phyloP scores from a whole-genome alignment of 1,139 yeast species.

The Sugiyamaella pinicola region DNA sequence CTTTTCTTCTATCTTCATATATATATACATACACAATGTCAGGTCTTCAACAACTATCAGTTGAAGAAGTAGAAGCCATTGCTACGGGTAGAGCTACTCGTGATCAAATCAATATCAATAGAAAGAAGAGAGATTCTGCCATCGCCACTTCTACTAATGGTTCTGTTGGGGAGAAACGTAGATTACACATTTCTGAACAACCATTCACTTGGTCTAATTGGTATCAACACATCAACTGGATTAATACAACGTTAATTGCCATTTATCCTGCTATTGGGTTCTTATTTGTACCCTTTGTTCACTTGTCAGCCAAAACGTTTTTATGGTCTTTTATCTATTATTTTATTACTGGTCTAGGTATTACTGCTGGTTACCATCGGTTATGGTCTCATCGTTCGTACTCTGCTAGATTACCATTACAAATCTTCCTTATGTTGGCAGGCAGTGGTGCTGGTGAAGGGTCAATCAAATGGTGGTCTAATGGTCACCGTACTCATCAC shows the following conservation, averaged over 20 bases:
- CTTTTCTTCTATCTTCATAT: conserved; percentile 1
- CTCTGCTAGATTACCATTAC: conserved; percentile 70
- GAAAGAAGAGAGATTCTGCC: conserved; percentile 40
- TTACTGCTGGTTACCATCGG: conserved; percentile 95
- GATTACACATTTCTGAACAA: conserved; percentile 82
- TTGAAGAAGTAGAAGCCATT: conserved; percentile 76
- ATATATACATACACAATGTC: conserved; percentile 17
- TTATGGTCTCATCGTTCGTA: conserved; percentile 89
- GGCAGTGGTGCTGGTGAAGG: conserved; percentile 98
- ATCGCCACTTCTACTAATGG: neutral
- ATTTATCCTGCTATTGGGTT: conserved; percentile 71
- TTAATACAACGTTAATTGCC: conserved; percentile 77
- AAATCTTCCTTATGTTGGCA: conserved; percentile 72
- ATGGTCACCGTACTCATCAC: conserved; percentile 96
- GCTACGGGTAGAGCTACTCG: conserved; percentile 91
- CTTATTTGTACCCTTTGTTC: conserved; percentile 53
- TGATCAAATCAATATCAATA: conserved; percentile 44
- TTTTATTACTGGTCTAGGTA: conserved; percentile 76
- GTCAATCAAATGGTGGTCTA: conserved; percentile 98
- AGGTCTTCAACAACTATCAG: conserved; percentile 25
- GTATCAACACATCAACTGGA: conserved; percentile 90
- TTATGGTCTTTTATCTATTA: conserved; percentile 65
- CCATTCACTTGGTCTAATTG: conserved; percentile 87
- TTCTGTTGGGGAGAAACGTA: conserved; percentile 24
- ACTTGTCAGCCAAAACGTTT: conserved; percentile 63